These are phyloP conservation scores for Suillus subalutaceus DNA, from an alignment of 768 basidiomycete species.

Conservation along the genomic window DNA sequence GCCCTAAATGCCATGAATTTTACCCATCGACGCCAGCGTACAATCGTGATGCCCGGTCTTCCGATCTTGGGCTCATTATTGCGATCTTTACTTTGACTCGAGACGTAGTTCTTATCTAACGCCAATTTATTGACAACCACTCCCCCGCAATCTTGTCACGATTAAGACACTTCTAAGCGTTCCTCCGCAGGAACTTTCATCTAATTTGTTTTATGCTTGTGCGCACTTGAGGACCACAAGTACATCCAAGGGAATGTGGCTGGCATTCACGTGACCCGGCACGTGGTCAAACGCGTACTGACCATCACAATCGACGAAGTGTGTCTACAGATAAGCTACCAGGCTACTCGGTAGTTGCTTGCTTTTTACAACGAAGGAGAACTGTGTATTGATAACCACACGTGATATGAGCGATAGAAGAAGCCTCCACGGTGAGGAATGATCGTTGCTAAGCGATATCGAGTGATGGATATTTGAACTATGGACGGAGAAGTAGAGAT, in stretches of 20 bases:
- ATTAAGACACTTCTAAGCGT: neutral
- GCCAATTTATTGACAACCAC: neutral
- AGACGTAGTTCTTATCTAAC: neutral
- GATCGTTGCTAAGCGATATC: neutral
- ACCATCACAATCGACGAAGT: neutral
- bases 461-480: neutral
- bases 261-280: neutral
- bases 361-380: neutral
- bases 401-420: neutral
- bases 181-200: conserved; percentile 2
- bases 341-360: neutral
- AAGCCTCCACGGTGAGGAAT: neutral
- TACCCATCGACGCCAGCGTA: neutral
- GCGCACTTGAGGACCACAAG: neutral
- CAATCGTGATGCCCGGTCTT: conserved; percentile 1
- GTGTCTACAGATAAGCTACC: neutral
- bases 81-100: neutral
- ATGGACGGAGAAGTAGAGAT: neutral
- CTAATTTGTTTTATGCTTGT: neutral
- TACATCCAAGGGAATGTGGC: neutral
- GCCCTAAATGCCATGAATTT: neutral
- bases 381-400: neutral
- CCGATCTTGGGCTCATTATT: neutral
- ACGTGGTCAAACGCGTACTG: conserved; percentile 1
- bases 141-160: conserved; percentile 4